A percentile compares a stretch with the other conserved stretches of the same genome.
Conservation (phyloP, 306 rosid genomes). For the Quercus dentata region DNA sequence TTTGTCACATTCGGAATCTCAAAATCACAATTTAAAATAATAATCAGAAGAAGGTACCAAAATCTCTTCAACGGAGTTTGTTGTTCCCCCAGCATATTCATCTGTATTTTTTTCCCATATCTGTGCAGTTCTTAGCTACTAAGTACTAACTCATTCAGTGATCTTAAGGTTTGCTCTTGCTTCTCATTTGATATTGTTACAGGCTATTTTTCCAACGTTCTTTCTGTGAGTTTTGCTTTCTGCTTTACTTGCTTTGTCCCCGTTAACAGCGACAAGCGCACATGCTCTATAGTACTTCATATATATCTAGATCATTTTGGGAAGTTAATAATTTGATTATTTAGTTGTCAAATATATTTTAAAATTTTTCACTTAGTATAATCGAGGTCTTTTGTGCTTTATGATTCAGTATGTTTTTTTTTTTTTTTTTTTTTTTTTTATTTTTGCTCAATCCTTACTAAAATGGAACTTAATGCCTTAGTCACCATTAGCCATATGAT, state of each 20-base stretch:
- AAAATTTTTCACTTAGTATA: neutral
- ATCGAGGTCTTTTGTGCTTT: neutral
- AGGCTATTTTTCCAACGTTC: neutral
- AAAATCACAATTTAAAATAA: too few species aligned
- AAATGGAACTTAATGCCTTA: too few species aligned
- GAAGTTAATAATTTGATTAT: neutral
- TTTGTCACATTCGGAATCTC: too few species aligned
- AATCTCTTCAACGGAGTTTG: slow-evolving; percentile 68
- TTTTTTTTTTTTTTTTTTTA: neutral
- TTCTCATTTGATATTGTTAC: neutral
- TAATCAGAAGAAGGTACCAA: neutral
- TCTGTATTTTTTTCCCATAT: slow-evolving; percentile 80
- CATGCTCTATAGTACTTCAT: neutral
- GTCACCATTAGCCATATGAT: too few species aligned
- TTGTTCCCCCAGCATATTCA: slow-evolving; percentile 87
- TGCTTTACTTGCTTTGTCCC: neutral
- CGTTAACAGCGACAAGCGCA: neutral
- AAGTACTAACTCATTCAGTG: slow-evolving; percentile 62
- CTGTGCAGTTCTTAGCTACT: slow-evolving; percentile 66
- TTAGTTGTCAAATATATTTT: too few species aligned
- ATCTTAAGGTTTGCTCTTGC: slow-evolving; percentile 63
- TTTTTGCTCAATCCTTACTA: neutral
- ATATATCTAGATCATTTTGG: neutral
- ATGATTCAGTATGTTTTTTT: neutral
- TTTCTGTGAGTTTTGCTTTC: neutral